Conservation (phyloP, 2,329 filamentous ascomycete genomes). For the Scortechinia acanthostroma region DNA sequence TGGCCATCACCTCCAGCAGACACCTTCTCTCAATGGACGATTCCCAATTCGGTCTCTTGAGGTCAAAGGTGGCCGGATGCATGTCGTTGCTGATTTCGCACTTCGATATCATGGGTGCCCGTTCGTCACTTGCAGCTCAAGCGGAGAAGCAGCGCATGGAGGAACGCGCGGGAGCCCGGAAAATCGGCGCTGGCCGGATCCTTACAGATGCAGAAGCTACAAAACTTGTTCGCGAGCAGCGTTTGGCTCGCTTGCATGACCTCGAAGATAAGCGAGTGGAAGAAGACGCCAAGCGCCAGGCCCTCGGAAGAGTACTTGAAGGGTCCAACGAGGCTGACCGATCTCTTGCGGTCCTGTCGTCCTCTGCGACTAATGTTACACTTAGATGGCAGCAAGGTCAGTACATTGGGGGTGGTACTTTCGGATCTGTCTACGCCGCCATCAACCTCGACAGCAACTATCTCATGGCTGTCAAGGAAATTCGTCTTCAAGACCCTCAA, state of each 20-base stretch:
- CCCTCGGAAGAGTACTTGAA: slow-evolving; percentile 83
- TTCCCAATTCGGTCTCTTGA: slow-evolving; percentile 74
- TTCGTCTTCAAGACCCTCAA: slow-evolving; percentile 91
- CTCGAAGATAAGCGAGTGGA: slow-evolving; percentile 75
- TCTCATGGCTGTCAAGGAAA: slow-evolving; percentile 98
- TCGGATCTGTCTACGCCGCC: slow-evolving; percentile 92
- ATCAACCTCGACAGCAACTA: slow-evolving; percentile 96
- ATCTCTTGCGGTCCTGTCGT: slow-evolving; percentile 86
- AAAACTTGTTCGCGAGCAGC: slow-evolving; percentile 54
- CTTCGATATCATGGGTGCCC: slow-evolving; percentile 97
- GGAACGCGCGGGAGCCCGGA: slow-evolving; percentile 68
- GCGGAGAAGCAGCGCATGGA: slow-evolving; percentile 86
- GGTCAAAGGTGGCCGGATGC: slow-evolving; percentile 86
- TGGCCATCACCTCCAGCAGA: slow-evolving; percentile 90
- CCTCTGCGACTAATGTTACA: slow-evolving; percentile 88
- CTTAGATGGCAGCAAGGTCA: slow-evolving; percentile 98
- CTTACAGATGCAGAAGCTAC: slow-evolving; percentile 23
- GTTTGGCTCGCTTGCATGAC: slow-evolving; percentile 64
- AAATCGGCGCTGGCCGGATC: slow-evolving; percentile 70
- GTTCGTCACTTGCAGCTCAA: slow-evolving; percentile 86
- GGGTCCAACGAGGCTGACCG: slow-evolving; percentile 93
- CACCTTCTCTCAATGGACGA: slow-evolving; percentile 89
- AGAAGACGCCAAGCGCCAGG: slow-evolving; percentile 77
- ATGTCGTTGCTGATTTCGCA: slow-evolving; percentile 97
- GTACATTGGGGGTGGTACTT: slow-evolving; percentile 92